These are phyloP conservation scores for Tetracladium marchalianum DNA, from an alignment of 495 filamentous ascomycete species.

Conservation along the genomic window DNA sequence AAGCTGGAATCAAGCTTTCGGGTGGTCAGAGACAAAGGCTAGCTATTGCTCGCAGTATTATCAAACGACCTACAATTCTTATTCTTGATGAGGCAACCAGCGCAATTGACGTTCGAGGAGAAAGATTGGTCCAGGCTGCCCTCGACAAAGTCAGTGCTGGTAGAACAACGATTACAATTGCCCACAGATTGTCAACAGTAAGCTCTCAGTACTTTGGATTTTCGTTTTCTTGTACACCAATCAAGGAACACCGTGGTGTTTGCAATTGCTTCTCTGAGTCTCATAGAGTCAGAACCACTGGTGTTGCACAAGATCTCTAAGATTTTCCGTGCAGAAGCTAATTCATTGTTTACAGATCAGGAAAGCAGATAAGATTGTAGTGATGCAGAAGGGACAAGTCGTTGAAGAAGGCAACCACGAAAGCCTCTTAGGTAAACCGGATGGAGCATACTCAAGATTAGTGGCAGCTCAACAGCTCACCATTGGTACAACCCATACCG, in stretches of 20 bases:
- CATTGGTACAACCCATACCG: neutral
- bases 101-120: constrained; percentile 46
- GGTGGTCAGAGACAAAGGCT: constrained; percentile 57
- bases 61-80: constrained; percentile 71
- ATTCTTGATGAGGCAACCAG: constrained; percentile 79
- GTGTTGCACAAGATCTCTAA: too few relatives aligned
- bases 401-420: constrained; percentile 60
- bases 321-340: too few relatives aligned
- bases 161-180: constrained; percentile 53
- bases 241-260: too few relatives aligned
- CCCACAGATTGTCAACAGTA: constrained; percentile 49
- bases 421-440: constrained; percentile 47
- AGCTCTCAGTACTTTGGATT: too few relatives aligned
- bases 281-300: too few relatives aligned
- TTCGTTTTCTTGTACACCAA: too few relatives aligned
- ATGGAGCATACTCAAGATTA: constrained; percentile 10
- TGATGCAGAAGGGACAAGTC: constrained; percentile 57
- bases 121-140: constrained; percentile 47
- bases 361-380: constrained; percentile 66
- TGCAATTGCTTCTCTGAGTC: too few relatives aligned
- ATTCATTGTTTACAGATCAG: too few relatives aligned
- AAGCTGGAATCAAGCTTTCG: constrained; percentile 48
- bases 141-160: constrained; percentile 41
- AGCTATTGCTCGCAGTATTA: constrained; percentile 59
- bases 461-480: constrained; percentile 10